Evolutionary conservation across 129 eudicot species (phyloP), one percentile per base, ranked within the genome.

Genomic region (Smallanthus sonchifolius): DNA sequence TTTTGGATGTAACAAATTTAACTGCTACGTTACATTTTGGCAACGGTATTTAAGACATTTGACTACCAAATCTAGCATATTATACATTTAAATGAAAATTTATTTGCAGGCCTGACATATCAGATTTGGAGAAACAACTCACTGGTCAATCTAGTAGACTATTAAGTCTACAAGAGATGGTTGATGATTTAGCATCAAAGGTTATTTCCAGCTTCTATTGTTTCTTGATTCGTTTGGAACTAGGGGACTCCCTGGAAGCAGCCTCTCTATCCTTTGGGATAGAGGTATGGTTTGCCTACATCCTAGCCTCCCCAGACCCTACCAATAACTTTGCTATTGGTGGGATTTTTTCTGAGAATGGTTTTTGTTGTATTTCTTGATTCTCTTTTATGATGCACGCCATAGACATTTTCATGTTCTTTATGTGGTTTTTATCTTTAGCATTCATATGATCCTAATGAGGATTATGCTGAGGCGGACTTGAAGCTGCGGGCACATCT

Each of bases 391-490:
- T 39, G 10, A 66, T 59, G 28, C 55, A 56, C 5, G 37, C 55
- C 11, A 7, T 47, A 24, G 6, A 75, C 16, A 11, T 76, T 32
- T 64, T 55, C 67, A 35, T 77, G 52, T 39, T 55, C n/a, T 62
- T 56, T 82, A 7, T 76, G 43, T 56, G 40, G 20, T 56, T 77
- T 35, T 79, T 54, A 49, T 39, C 30, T 80, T 48, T 75, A 93
- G 98, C 96, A 93, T 43, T 81, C 89, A 5, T 93, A 93, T 79
- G 87, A 93, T 81, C 98, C 98, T 0, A 95, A 93, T 66, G 98
- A 93, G 88, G 96, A 90, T 75, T 93, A 87, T 78, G 83, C 82
- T 19, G 98, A 93, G 73, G 95, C 81, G 68, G 98, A 90, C 78
- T 83, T 88, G 76, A 80, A 86, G 81, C 49, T 93, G 77, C 90